Evolutionary conservation across 1,284 basidiomycete species (phyloP).

Genomic region (Cryptococcus sp.): DNA sequence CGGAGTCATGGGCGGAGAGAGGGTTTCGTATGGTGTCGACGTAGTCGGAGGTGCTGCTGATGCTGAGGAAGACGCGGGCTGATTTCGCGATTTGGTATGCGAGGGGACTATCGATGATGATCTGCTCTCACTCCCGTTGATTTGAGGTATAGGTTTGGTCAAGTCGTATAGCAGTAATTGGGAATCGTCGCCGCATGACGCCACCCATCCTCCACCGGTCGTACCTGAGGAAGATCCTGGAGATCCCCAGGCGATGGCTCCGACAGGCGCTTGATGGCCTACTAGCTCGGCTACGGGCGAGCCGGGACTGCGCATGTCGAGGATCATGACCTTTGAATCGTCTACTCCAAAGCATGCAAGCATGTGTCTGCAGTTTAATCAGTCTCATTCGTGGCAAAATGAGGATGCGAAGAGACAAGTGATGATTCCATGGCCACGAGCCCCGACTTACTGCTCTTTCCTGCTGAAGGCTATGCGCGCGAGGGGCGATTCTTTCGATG

Average conservation of each 20-base stretch:
- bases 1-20: conserved; percentile 55
- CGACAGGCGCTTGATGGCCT: conserved; percentile 69
- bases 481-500: conserved; percentile 65
- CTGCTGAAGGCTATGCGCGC: conserved; percentile 78
- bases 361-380: conserved; percentile 41
- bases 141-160: conserved; percentile 40
- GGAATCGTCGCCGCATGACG: conserved; percentile 85
- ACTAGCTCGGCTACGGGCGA: conserved; percentile 87
- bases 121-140: conserved; percentile 6
- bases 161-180: conserved; percentile 90
- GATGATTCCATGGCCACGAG: neutral
- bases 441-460: conserved; percentile 40
- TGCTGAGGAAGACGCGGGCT: conserved; percentile 54
- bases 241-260: conserved; percentile 82
- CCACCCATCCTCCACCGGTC: conserved; percentile 74
- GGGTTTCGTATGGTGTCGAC: neutral
- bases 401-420: neutral
- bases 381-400: neutral
- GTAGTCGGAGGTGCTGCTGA: conserved; percentile 10
- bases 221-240: conserved; percentile 44
- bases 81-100: conserved; percentile 14
- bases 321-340: conserved; percentile 77
- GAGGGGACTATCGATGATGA: conserved; percentile 10
- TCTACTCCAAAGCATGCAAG: conserved; percentile 62
- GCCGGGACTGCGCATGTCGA: conserved; percentile 92